phyloP scores from a whole-genome alignment of 177 flowering plant species.

The Vitis hybrid region DNA sequence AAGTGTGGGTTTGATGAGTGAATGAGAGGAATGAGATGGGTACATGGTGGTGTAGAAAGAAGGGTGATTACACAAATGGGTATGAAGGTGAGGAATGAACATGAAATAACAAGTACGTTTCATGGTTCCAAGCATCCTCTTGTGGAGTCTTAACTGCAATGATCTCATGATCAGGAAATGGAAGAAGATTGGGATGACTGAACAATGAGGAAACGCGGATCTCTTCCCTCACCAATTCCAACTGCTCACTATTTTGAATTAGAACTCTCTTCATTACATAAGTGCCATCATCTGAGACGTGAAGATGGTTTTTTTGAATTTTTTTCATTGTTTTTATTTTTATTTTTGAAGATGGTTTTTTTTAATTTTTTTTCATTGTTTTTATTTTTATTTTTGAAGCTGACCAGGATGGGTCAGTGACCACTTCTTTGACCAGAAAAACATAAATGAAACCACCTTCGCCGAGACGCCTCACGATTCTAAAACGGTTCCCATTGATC shows the following conservation, averaged over 20 bases:
- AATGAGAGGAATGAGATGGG: too few relatives aligned
- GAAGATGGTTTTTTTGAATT: constrained; percentile 74
- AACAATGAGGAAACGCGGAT: constrained; percentile 85
- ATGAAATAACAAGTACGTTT: too few relatives aligned
- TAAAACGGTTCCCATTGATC: constrained; percentile 95
- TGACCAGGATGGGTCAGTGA: constrained; percentile 33
- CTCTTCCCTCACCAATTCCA: constrained; percentile 87
- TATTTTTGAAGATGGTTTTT: constrained; percentile 38
- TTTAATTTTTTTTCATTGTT: constrained; percentile 49
- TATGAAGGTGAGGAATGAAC: too few relatives aligned
- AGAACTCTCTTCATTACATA: constrained; percentile 94
- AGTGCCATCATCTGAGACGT: constrained; percentile 82
- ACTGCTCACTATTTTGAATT: constrained; percentile 78
- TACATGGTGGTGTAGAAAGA: too few relatives aligned
- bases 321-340: constrained; percentile 3
- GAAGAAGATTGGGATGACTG: constrained; percentile 88
- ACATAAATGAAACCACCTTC: constrained; percentile 96
- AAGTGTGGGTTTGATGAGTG: too few relatives aligned
- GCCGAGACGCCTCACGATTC: constrained; percentile 85
- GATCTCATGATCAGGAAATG: constrained; percentile 94
- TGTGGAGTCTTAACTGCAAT: constrained; percentile 60
- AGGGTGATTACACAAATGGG: too few relatives aligned
- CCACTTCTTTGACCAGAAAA: constrained; percentile 75
- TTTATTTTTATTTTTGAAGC: constrained; percentile 10
- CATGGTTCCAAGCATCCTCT: too few relatives aligned